A percentile compares a stretch with the other conserved stretches of the same genome.
Evolutionary conservation across 257 asterid species (phyloP).

Genomic region (Jasminum sambac): DNA sequence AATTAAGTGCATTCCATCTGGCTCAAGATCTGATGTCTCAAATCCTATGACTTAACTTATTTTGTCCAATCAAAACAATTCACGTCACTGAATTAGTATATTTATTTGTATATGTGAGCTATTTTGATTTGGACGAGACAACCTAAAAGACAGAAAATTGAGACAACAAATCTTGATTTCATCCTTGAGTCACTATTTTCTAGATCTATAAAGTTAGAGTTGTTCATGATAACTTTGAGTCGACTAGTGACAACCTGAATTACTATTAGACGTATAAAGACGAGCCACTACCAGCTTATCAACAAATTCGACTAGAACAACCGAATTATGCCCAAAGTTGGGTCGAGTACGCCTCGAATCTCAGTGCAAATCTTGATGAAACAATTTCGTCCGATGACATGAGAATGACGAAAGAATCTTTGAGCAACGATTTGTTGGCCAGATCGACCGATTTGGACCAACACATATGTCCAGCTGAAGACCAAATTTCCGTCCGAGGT

Average conservation of each 20-base stretch:
- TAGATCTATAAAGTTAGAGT: neutral
- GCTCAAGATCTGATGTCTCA: too few relatives aligned
- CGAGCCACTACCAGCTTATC: constrained; percentile 71
- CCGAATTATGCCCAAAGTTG: constrained; percentile 52
- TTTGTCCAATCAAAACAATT: too few relatives aligned
- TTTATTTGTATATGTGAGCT: too few relatives aligned
- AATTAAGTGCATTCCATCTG: too few relatives aligned
- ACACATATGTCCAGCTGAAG: constrained; percentile 28
- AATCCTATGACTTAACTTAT: too few relatives aligned
- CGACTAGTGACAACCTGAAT: neutral
- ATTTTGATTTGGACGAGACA: too few relatives aligned
- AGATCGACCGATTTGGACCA: constrained; percentile 21
- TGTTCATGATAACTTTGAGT: neutral
- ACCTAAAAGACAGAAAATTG: too few relatives aligned
- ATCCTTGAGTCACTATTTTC: neutral
- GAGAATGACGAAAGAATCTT: constrained; percentile 48
- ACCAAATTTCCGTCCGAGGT: constrained; percentile 22
- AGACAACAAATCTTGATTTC: neutral
- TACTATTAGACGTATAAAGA: constrained; percentile 75
- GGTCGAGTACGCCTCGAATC: constrained; percentile 47
- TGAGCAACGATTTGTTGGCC: constrained; percentile 36
- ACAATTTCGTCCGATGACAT: constrained; percentile 46
- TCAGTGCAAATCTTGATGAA: constrained; percentile 33
- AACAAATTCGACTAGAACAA: constrained; percentile 46
- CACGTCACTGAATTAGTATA: too few relatives aligned